Evolutionary conservation across 2,329 filamentous ascomycete genomes (phyloP), one percentile per base, ranked within the genome.

Genomic region (Colletotrichum paranaense): DNA sequence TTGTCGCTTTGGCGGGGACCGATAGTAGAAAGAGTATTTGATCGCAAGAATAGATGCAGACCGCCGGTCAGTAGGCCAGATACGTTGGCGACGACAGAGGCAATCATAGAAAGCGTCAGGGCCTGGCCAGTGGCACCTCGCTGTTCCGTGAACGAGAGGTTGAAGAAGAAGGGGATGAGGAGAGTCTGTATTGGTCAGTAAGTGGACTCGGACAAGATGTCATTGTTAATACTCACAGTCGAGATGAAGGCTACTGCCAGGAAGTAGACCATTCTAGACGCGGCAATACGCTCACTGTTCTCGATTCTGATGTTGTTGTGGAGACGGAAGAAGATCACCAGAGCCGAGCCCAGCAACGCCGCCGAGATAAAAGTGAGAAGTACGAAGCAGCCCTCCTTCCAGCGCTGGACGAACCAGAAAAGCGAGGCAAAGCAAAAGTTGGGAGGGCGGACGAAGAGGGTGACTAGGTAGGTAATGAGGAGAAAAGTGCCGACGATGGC

Each of bases 251-350:
- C 89, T 65, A 92, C 79, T 1, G 87, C 80, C 75, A 93, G 83
- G 78, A 92, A 93, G 79, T 92, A 94, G 12, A 92, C 89, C 90
- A 93, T 93, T 73, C 90, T 86, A 7, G 92, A 93, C 4, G 92
- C 92, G 42, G 89, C 86, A 70, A 91, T 87, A 59, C 92, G 85
- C 79, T 93, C 90, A 19, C 87, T 85, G 24, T 87, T 83, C 52
- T 91, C 89, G 63, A 93, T 86, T 19, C 85, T 84, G 16, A 86
- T 82, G 72, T 86, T 87, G 42, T 86, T 86, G 75, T 87, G 87
- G 28, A 94, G 82, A 73, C 88, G 89, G 52, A 88, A 79, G 78
- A 89, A 92, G 62, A 93, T 87, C 30, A 88, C 80, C 14, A 86
- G 77, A n/a, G 85, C 85, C 75, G 88, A 86, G 14, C 86, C 75